Base-by-base conservation (phyloP, 2,329 filamentous ascomycete genomes). In the Stemphylium vesicarium region DNA sequence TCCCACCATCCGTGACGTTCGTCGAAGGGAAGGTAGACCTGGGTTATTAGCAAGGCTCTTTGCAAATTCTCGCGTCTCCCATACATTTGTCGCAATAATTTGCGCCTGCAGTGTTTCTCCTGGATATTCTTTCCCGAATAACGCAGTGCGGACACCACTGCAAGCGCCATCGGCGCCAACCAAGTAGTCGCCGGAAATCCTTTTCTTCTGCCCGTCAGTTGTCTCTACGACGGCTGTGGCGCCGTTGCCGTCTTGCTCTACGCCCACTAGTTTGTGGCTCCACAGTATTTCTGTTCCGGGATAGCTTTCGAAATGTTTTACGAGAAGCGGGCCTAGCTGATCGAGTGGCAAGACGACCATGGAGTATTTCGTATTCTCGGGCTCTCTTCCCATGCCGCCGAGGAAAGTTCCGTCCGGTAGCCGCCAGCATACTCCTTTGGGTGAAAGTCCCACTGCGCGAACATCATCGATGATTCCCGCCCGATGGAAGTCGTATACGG, bases 11-110 rank as follows among this genome's bases (percentile, higher is more conserved):
- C 80, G 59, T 79, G 84, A 57, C 81, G 81, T 6, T 79, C 75
- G 53, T 88, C 85, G 60, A 85, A 82, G 11, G 71, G 70, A 56
- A 88, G 86, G 66, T 87, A 87, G 10, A 84, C 82, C 84, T 87
- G 26, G 56, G 35, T 3, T 7, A 36, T 65, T 32, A 57, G 53
- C 33, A 38, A 9, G 15, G 10, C 2, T 37, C 18, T 20, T 9
- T 8, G 5, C 3, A 3, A 6, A 24, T 24, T 12, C 16, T 39
- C 15, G 18, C 5, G 20, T 32, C 24, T 11, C 6, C 65, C 79
- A 68, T 63, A 84, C 84, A 74, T 88, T 87, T 5, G 85, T 87
- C 39, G 85, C 85, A 13, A 88, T 79, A 53, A 88, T 85, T 65
- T 86, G 84, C 53, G 79, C 78, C 48, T 85, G 80, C 78, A 84